A percentile compares a stretch with the other conserved stretches of the same genome.
Conservation (phyloP, 257 asterid species). For the Pogostemon cablin region DNA sequence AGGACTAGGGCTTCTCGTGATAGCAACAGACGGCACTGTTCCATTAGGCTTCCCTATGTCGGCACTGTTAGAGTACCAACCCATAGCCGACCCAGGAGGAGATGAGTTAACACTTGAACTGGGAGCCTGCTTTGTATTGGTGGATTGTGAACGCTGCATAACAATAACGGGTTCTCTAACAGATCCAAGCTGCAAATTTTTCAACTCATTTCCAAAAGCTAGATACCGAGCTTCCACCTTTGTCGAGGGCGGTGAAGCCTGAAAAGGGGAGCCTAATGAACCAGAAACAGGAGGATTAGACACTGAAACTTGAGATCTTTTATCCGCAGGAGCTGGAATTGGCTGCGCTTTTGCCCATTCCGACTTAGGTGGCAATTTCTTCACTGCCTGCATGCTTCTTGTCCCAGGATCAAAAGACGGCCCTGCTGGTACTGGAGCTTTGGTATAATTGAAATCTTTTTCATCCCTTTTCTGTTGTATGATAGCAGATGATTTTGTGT, state of each 20-base stretch:
- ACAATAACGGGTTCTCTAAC: conserved; percentile 58
- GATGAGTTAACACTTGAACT: conserved; percentile 49
- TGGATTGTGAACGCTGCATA: conserved; percentile 60
- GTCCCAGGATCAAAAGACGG: conserved; percentile 60
- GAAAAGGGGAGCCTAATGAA: conserved; percentile 46
- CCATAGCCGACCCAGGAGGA: conserved; percentile 47
- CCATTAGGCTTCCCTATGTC: conserved; percentile 48
- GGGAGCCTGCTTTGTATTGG: conserved; percentile 46
- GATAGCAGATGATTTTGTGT: conserved; percentile 48
- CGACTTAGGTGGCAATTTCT: conserved; percentile 58
- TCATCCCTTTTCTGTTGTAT: conserved; percentile 65
- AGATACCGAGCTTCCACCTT: conserved; percentile 44
- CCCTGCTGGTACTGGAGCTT: conserved; percentile 47
- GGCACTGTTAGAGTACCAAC: conserved; percentile 49
- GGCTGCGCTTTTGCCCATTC: conserved; percentile 74
- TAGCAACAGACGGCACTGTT: conserved; percentile 40
- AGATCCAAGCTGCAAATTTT: conserved; percentile 61
- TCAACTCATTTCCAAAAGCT: conserved; percentile 50
- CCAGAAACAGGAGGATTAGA: conserved; percentile 45
- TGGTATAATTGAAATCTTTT: conserved; percentile 71
- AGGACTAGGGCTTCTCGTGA: conserved; percentile 47
- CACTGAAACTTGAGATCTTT: conserved; percentile 40
- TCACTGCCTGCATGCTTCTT: conserved; percentile 51
- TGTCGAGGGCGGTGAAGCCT: conserved; percentile 44
- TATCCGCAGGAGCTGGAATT: conserved; percentile 52